Base-by-base conservation (phyloP, 2,329 filamentous ascomycete species). In the Trematosphaeria pertusa region DNA sequence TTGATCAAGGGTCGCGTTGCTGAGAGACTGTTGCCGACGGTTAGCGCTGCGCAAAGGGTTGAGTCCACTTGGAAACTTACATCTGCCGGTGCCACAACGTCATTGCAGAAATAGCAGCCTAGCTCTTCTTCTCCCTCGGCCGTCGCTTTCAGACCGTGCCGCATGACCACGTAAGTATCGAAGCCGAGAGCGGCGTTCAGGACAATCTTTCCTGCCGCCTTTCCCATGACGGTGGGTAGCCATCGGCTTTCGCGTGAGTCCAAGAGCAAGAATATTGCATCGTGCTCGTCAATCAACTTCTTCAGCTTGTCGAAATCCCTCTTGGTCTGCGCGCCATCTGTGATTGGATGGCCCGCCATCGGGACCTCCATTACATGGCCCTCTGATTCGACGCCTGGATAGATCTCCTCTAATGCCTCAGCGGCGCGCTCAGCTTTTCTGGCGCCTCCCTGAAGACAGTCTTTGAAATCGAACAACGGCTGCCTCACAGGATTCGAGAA, bases 21-120 rank as follows among this genome's bases (percentile, higher is more conserved):
- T 96, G 66, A 96, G 83, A 2, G 91, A 96, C 89, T 96, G 43
- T 15, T 17, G 20, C n/a, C n/a, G n/a, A n/a, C n/a, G n/a, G n/a
- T n/a, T n/a, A n/a, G n/a, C n/a, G 10, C 12, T 3, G 26, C 4
- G n/a, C n/a, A n/a, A n/a, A n/a, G n/a, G n/a, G n/a, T n/a, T n/a
- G n/a, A n/a, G n/a, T n/a, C n/a, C n/a, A n/a, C n/a, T n/a, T 56
- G 49, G 56, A 17, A 3, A 81, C 87, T 84, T 77, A 96, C 92
- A 75, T 97, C 91, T 52, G 87, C 87, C 17, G 94, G 94, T 5
- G 93, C 90, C 38, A 97, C 93, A 19, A 99, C 93, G 69, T 99
- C 94, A 64, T 96, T 97, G 75, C 94, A 99, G 73, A 97, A 99
- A 71, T 99, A 99, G 73, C 94, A 99, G 8, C 94, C 94, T 19